A percentile compares a stretch with the other conserved stretches of the same genome.
Conservation (phyloP, 2,329 filamentous ascomycete genomes). For the Tolypocladium endophyticum region DNA sequence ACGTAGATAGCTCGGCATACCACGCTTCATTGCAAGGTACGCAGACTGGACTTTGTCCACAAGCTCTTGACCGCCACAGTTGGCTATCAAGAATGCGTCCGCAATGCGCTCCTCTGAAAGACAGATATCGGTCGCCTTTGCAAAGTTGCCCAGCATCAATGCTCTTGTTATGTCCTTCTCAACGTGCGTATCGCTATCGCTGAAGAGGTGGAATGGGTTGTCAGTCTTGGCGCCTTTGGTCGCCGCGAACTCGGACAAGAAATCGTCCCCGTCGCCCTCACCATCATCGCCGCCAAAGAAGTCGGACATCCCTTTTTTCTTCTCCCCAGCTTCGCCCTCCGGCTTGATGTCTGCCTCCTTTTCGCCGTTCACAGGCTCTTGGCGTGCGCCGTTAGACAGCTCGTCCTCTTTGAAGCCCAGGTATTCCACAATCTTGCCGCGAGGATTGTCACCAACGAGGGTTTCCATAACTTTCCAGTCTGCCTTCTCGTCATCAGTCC, state of each 20-base stretch:
- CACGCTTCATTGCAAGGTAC: slow-evolving; percentile 75
- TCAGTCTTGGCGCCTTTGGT: slow-evolving; percentile 90
- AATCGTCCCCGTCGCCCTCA: slow-evolving; percentile 68
- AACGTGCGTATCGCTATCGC: slow-evolving; percentile 69
- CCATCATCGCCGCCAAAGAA: slow-evolving; percentile 60
- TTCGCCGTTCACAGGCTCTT: slow-evolving; percentile 14
- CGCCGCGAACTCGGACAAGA: slow-evolving; percentile 73
- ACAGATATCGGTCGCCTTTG: slow-evolving; percentile 80
- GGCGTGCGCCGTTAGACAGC: slow-evolving; percentile 36
- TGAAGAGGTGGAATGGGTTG: slow-evolving; percentile 85
- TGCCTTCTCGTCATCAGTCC: slow-evolving; percentile 82
- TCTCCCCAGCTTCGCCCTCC: slow-evolving; percentile 22
- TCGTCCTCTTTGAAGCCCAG: slow-evolving; percentile 71
- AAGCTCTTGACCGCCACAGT: slow-evolving; percentile 86
- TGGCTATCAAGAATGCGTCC: slow-evolving; percentile 95
- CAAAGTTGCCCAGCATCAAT: slow-evolving; percentile 82
- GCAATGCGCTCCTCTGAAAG: slow-evolving; percentile 82
- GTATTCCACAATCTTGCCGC: slow-evolving; percentile 76
- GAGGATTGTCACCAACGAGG: slow-evolving; percentile 73
- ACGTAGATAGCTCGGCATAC: slow-evolving; percentile 83
- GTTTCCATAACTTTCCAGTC: slow-evolving; percentile 95
- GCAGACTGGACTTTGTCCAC: slow-evolving; percentile 89
- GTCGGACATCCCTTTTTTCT: slow-evolving; percentile 58
- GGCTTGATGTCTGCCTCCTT: slow-evolving; percentile 19
- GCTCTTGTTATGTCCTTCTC: slow-evolving; percentile 83